Evolutionary conservation across 345 rosid species (phyloP), one percentile per base, ranked within the genome.

Genomic region (Arabis alpina): DNA sequence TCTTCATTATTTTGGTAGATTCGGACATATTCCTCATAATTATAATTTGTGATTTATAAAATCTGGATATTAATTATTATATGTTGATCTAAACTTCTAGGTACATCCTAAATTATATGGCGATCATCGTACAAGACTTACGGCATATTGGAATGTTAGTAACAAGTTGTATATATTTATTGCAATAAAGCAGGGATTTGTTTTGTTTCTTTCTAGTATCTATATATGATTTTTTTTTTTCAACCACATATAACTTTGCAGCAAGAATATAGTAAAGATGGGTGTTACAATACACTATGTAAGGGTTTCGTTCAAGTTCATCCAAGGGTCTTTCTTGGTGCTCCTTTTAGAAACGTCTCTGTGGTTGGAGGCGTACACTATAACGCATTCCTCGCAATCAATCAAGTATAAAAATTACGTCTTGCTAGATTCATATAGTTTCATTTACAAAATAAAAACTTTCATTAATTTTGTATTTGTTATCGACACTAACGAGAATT

Each of bases 301-400:
- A 50, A 23, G 12, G 70, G 59, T 6, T 65, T 65, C 23, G n/a
- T 67, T 42, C 71, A 54, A 42, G 0, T 67, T 6, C 8, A 67
- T 13, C 0, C 3, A 27, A 67, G 6, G 54, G 2, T 10, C 13
- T 67, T 7, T 30, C 71, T 43, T 41, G 71, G 71, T 42, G 40
- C 54, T 1, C 34, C 25, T 4, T 67, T 54, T 54, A 0, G 0
- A 0, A 43, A 12, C 34, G 30, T 30, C 53, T 67, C 72, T 54
- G 15, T 12, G 27, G 13, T 30, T 30, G 72, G 72, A 54, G 63
- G 72, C 23, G 1, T 8, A 54, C 34, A 67, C 8, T 67, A 16
- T 55, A 11, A 13, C 13, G 6, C 14, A 5, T 54, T 43, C n/a
- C 13, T 67, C 16, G 12, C 63, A 54, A 8, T 67, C 36, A 13